Conservation (phyloP, 441 rosid species). For the Populus hybrid region DNA sequence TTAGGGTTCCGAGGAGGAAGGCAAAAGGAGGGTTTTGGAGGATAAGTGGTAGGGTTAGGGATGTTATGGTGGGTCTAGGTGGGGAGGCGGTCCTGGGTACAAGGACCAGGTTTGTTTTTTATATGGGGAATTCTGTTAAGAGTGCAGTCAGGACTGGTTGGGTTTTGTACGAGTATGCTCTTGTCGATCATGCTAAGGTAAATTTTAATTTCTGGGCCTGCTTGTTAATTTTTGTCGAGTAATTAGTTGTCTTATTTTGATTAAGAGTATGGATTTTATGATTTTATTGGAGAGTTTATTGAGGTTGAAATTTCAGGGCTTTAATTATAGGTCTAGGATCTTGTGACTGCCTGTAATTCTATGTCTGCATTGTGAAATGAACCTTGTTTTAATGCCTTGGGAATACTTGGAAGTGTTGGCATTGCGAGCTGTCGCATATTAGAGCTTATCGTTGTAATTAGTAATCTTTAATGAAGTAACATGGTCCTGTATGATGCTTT, state of each 20-base stretch:
- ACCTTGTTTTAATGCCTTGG: neutral
- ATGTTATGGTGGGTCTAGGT: slow-evolving; percentile 32
- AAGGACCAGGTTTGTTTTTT: slow-evolving; percentile 39
- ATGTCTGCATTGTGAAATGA: neutral
- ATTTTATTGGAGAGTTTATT: neutral
- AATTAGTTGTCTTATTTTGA: neutral
- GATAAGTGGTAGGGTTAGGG: slow-evolving; percentile 32
- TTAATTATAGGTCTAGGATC: neutral
- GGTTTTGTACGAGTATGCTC: slow-evolving; percentile 51
- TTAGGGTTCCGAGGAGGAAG: slow-evolving; percentile 22
- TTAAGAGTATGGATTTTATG: neutral
- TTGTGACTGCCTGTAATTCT: neutral
- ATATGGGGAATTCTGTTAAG: slow-evolving; percentile 26
- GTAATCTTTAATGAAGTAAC: too few relatives aligned
- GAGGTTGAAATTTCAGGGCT: neutral
- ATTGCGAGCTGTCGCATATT: too few relatives aligned
- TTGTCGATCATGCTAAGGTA: slow-evolving; percentile 41
- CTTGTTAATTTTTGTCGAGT: neutral
- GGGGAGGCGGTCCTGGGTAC: slow-evolving; percentile 37
- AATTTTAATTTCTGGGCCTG: neutral
- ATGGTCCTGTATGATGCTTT: too few relatives aligned
- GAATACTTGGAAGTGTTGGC: neutral
- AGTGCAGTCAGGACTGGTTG: slow-evolving; percentile 40
- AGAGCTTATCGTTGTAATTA: too few relatives aligned
- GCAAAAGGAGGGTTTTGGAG: slow-evolving; percentile 49